Evolutionary conservation across 495 filamentous ascomycete genomes (phyloP), one percentile per base, ranked within the genome.

Genomic region (Talaromyces trachyspermus): DNA sequence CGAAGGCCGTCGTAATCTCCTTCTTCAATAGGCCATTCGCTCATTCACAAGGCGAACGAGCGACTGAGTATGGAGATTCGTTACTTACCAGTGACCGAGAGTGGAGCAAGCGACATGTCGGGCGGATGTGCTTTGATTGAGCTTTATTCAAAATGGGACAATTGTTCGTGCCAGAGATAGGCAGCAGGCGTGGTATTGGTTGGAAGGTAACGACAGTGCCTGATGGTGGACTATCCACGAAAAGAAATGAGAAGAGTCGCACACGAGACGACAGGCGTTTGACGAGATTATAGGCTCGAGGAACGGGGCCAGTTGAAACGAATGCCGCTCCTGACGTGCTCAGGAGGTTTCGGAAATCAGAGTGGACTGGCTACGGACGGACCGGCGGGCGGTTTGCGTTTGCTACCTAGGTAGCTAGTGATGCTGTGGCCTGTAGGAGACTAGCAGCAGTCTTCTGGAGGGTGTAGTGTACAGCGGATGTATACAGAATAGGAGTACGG

Each of bases 41-140:
- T 20, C 38, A 42, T 37, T 9, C 19, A 47, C 32, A 51, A 32
- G 44, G 43, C 47, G 22, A 26, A 42, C 20, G 39, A 19, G 47
- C 30, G 51, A 42, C n/a, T 29, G n/a, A 35, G 23, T 32, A 33
- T 22, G 37, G 37, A 17, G 19, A 22, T 35, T 32, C 27, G 11
- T 30, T 24, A 49, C 48, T 41, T 43, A 49, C 48, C 48, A 32
- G 48, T 38, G 26, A 43, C 48, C 18, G 48, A 49, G 15, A 49
- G 23, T 11, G 48, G 48, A 19, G 48, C 48, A 27, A 49, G 48
- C 27, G 48, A 42, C 48, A 49, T 49, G 25, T 8, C 29, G 46
- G 46, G 35, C 24, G 29, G 37, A 40, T 32, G 14, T 11, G 42
- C 26, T 32, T 24, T 35, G 29, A 19, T 36, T 46, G 30, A 46